Conservation (phyloP, 495 filamentous ascomycete species). For the Aspergillus cristatus region DNA sequence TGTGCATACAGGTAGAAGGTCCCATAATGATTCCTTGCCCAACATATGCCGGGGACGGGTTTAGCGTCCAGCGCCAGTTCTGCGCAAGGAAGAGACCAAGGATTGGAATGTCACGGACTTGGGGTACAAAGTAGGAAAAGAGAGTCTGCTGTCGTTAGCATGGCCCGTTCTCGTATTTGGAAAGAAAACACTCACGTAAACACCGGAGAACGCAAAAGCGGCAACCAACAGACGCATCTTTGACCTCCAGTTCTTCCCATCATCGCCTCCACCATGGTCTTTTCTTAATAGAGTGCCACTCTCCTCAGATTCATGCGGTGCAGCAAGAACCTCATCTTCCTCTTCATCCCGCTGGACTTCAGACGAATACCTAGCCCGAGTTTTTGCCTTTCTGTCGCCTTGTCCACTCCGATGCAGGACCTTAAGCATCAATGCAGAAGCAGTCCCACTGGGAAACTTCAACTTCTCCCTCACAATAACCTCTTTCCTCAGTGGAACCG, state of each 20-base stretch:
- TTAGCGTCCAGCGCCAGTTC: conserved; percentile 92
- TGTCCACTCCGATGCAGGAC: conserved; percentile 63
- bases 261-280: conserved; percentile 16
- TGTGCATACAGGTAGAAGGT: conserved; percentile 85
- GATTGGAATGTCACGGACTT: conserved; percentile 74
- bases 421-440: conserved; percentile 85
- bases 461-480: conserved; percentile 88
- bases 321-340: conserved; percentile 2
- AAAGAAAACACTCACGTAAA: conserved; percentile 32
- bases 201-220: conserved; percentile 48
- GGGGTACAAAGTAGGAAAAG: conserved; percentile 84
- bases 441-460: conserved; percentile 90
- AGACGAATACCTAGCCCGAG: conserved; percentile 5
- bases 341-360: conserved; percentile 9
- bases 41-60: conserved; percentile 89
- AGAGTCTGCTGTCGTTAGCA: conserved; percentile 51
- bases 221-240: conserved; percentile 52
- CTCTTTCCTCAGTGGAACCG: conserved; percentile 76
- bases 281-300: conserved; percentile 15
- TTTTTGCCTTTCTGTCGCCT: conserved; percentile 18
- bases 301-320: conserved; percentile 9
- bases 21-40: conserved; percentile 76
- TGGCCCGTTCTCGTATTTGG: too few species aligned
- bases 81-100: conserved; percentile 65
- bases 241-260: conserved; percentile 47